phyloP scores from a whole-genome alignment of 2,329 filamentous ascomycete species.

The Kalmusia sp. region DNA sequence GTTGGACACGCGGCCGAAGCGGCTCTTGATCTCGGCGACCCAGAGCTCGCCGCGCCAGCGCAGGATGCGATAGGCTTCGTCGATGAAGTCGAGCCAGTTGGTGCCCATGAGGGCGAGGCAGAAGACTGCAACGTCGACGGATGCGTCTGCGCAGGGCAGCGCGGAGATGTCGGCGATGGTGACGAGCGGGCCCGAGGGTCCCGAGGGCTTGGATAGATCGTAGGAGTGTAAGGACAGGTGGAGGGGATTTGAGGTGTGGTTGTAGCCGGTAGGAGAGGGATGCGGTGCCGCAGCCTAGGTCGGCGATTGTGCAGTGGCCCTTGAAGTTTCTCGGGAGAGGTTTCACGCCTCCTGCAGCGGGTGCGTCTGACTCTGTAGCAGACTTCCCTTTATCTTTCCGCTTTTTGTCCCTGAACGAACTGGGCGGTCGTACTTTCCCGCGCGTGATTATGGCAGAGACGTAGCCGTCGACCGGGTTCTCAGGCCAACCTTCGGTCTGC shows the following conservation, averaged over 20 bases:
- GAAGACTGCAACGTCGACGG: slow-evolving; percentile 88
- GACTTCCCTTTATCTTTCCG: slow-evolving; percentile 42
- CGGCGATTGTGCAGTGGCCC: slow-evolving; percentile 78
- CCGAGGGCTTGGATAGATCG: slow-evolving; percentile 80
- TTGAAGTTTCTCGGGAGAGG: slow-evolving; percentile 75
- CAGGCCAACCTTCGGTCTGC: slow-evolving; percentile 94
- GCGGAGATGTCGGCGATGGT: slow-evolving; percentile 89
- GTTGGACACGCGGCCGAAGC: slow-evolving; percentile 72
- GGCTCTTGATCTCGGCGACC: slow-evolving; percentile 95
- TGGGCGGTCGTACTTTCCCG: slow-evolving; percentile 59
- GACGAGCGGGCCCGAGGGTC: slow-evolving; percentile 75
- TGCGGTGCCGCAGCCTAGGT: slow-evolving; percentile 93
- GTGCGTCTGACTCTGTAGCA: slow-evolving; percentile 16
- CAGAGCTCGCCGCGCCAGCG: slow-evolving; percentile 95
- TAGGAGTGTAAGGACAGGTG: slow-evolving; percentile 81
- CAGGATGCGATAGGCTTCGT: slow-evolving; percentile 91
- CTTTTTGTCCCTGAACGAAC: slow-evolving; percentile 50
- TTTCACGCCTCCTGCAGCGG: slow-evolving; percentile 31
- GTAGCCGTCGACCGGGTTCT: slow-evolving; percentile 93
- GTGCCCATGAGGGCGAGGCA: slow-evolving; percentile 98
- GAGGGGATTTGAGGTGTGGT: slow-evolving; percentile 67
- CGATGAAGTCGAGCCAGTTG: slow-evolving; percentile 96
- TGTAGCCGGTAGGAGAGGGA: slow-evolving; percentile 75
- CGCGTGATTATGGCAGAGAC: slow-evolving; percentile 73
- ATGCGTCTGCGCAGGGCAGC: slow-evolving; percentile 76